Percentiles rank a stretch among this genome's conserved stretches.
These are phyloP conservation scores for Venturia pyrina DNA, from an alignment of 2,329 filamentous ascomycete species.

Conservation along the genomic window DNA sequence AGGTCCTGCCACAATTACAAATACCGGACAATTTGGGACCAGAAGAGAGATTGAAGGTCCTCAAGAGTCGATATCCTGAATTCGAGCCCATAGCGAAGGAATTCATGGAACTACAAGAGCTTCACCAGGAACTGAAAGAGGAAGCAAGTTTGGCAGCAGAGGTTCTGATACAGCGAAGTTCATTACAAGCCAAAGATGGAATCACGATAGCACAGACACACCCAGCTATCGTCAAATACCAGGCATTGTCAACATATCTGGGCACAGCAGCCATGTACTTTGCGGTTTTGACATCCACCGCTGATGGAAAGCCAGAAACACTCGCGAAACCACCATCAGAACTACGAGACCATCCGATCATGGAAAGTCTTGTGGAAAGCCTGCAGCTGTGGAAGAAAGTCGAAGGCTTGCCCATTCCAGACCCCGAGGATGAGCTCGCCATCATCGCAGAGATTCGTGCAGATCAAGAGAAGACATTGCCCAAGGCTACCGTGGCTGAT, in stretches of 20 bases:
- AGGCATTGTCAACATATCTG: slow-evolving; percentile 76
- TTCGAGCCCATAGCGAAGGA: slow-evolving; percentile 80
- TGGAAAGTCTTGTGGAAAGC: slow-evolving; percentile 73
- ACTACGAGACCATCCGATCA: slow-evolving; percentile 80
- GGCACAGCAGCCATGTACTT: slow-evolving; percentile 89
- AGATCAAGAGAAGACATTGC: slow-evolving; percentile 21
- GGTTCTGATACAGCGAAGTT: slow-evolving; percentile 17
- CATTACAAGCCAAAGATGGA: slow-evolving; percentile 9
- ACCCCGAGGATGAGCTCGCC: slow-evolving; percentile 30
- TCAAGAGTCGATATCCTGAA: slow-evolving; percentile 80
- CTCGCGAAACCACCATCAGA: slow-evolving; percentile 63
- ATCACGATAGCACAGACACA: background rate
- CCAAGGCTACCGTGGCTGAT: background rate
- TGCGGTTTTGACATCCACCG: slow-evolving; percentile 75
- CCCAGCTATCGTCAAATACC: slow-evolving; percentile 52
- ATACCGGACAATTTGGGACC: slow-evolving; percentile 69
- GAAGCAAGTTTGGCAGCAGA: slow-evolving; percentile 48
- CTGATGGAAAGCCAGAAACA: slow-evolving; percentile 46
- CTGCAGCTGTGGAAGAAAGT: slow-evolving; percentile 71
- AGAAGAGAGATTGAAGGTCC: slow-evolving; percentile 63
- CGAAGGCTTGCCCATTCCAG: slow-evolving; percentile 50
- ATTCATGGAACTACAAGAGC: slow-evolving; percentile 57
- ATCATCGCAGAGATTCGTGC: slow-evolving; percentile 23
- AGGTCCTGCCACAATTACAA: slow-evolving; percentile 75
- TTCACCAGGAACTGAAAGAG: slow-evolving; percentile 48